Conservation (phyloP, 2,329 filamentous ascomycete genomes). For the Aspergillus flavus region DNA sequence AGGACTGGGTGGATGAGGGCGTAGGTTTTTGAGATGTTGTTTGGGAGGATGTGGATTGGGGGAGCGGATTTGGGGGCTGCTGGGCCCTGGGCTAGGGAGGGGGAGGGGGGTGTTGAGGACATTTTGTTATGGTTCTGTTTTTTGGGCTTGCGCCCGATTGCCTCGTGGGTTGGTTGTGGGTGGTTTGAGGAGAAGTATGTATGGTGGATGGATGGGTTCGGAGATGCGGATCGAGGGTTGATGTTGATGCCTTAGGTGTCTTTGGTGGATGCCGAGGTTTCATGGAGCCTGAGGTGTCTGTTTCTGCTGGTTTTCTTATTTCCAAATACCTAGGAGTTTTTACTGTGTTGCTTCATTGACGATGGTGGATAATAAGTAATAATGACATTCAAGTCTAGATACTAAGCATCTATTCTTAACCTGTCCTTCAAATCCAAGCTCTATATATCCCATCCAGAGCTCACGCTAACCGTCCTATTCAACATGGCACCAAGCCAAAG, state of each 20-base stretch:
- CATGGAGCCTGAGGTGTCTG: neutral
- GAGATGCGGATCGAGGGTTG: neutral
- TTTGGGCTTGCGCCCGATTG: slow-evolving; percentile 1
- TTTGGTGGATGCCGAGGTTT: neutral
- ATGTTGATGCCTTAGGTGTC: slow-evolving; percentile 8
- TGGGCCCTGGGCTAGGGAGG: slow-evolving; percentile 10
- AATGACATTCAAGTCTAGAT: slow-evolving; percentile 16
- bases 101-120: slow-evolving; percentile 15
- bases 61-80: slow-evolving; percentile 32
- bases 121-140: neutral
- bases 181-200: neutral
- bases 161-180: neutral
- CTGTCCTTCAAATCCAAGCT: neutral
- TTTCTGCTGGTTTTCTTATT: neutral
- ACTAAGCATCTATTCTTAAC: slow-evolving; percentile 13
- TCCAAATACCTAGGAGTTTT: neutral
- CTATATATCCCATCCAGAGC: slow-evolving; percentile 8
- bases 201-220: neutral
- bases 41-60: slow-evolving; percentile 52
- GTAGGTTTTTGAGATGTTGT: slow-evolving; percentile 55
- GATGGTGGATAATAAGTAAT: neutral
- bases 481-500: slow-evolving; percentile 3
- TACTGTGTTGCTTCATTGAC: neutral
- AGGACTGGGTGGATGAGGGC: slow-evolving; percentile 69
- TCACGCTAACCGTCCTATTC: slow-evolving; percentile 4